A percentile compares a stretch with the other conserved stretches of the same genome.
Conservation (phyloP, 2,329 filamentous ascomycete species). For the Penicillium digitatum region DNA sequence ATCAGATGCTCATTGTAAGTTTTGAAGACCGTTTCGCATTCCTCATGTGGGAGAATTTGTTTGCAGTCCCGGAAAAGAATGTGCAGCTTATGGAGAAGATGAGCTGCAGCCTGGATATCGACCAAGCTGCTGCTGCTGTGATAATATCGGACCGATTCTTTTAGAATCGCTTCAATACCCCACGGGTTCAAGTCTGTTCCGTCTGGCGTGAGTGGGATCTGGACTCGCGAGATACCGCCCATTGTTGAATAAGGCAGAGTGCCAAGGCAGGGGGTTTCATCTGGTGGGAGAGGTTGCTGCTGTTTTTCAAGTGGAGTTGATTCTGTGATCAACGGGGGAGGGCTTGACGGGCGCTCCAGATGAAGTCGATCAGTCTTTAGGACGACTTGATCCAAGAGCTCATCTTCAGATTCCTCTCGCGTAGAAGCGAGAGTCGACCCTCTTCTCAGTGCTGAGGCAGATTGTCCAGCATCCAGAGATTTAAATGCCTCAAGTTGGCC, state of each 20-base stretch:
- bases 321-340: constrained; percentile 36
- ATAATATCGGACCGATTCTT: constrained; percentile 41
- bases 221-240: constrained; percentile 23
- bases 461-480: constrained; percentile 21
- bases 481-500: constrained; percentile 24
- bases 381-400: constrained; percentile 26
- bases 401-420: constrained; percentile 20
- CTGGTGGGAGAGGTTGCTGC: constrained; percentile 5
- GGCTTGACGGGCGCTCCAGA: constrained; percentile 46
- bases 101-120: constrained; percentile 42
- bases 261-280: neutral
- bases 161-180: constrained; percentile 38
- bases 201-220: constrained; percentile 33
- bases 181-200: constrained; percentile 36
- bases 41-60: constrained; percentile 40
- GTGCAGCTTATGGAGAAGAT: constrained; percentile 41
- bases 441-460: constrained; percentile 6
- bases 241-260: constrained; percentile 5
- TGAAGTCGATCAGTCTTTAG: constrained; percentile 28
- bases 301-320: constrained; percentile 27
- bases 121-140: constrained; percentile 35
- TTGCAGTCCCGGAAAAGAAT: constrained; percentile 38
- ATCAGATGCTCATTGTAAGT: constrained; percentile 56
- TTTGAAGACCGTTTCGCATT: constrained; percentile 54
- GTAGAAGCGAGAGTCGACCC: constrained; percentile 19